Base-by-base conservation (phyloP, 1,284 basidiomycete species). In the Tylopilus sp. region DNA sequence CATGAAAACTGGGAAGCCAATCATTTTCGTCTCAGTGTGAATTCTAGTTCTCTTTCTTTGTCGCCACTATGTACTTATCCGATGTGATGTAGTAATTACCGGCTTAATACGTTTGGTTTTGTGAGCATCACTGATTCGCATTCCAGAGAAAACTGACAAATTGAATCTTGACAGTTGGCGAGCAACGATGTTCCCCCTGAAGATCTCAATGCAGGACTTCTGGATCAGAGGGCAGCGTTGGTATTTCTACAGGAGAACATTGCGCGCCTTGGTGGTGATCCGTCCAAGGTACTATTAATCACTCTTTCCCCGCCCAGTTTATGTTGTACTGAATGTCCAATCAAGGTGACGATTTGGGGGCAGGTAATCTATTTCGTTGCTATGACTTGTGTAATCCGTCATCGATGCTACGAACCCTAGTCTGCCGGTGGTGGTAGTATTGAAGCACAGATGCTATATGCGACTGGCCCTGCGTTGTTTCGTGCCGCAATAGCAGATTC, bases 181-280 rank as follows among this genome's bases (percentile, higher is more conserved):
- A 89, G 88, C 64, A 68, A 77, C 3, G 75, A 81, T 61, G 81
- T 89, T 8, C 77, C 80, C 0, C 77, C 84, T 0, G 73, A 85
- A 69, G 87, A 89, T 69, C 77, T 89, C 15, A 88, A 89, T 62
- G 83, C 81, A 4, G 88, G 88, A 7, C 76, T 89, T 8, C 79
- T 80, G 47, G 90, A 92, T 71, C 87, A 91, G 66, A 81, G 83
- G 9, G 78, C 82, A 19, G 88, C 88, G 0, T 77, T 93, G 3
- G 68, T 77, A 22, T 93, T 91, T 77, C 71, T 92, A 4, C 86
- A 89, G 65, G 73, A 87, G 16, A 90, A 92, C 66, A 86, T 93
- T 39, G 81, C 79, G 0, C 79, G 79, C 0, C 92, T 93, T 70
- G 90, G 91, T 4, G 91, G 91, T 0, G 88, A 92, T 74, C 83